Evolutionary conservation across 441 rosid species (phyloP).

Genomic region (Kokia cookei): DNA sequence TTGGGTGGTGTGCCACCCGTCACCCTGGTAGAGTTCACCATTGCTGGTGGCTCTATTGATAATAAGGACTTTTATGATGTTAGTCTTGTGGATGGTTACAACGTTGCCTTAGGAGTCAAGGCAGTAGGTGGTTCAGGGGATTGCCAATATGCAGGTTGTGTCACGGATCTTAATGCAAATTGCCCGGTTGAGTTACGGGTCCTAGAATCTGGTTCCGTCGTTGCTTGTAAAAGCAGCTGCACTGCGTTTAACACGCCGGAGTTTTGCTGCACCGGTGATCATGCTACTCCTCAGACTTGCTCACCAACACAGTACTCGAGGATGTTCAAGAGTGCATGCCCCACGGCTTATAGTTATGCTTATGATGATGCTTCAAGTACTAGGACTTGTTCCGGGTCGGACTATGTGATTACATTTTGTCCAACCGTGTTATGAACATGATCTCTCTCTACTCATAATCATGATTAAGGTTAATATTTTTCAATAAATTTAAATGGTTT

Average conservation of each 20-base stretch:
- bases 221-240: conserved; percentile 89
- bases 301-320: conserved; percentile 61
- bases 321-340: conserved; percentile 80
- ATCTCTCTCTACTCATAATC: neutral
- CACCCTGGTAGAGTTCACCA: conserved; percentile 68
- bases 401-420: conserved; percentile 77
- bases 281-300: conserved; percentile 66
- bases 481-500: too few relatives aligned
- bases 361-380: conserved; percentile 89
- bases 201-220: conserved; percentile 42
- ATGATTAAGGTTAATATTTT: too few relatives aligned
- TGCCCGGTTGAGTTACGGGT: conserved; percentile 64
- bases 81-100: conserved; percentile 90
- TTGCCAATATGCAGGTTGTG: conserved; percentile 76
- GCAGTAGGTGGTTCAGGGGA: conserved; percentile 63
- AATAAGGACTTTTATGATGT: conserved; percentile 84
- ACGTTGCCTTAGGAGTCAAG: conserved; percentile 59
- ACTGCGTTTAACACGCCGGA: conserved; percentile 65
- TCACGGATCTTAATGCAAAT: conserved; percentile 48
- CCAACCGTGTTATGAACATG: conserved; percentile 28
- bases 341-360: conserved; percentile 83
- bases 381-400: conserved; percentile 70
- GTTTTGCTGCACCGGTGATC: conserved; percentile 77
- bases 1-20: conserved; percentile 76
- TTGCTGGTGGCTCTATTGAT: conserved; percentile 29